These are phyloP conservation scores for Mayamaea pseudoterrestris DNA, from an alignment of 108 stramenopile species.

Conservation along the genomic window DNA sequence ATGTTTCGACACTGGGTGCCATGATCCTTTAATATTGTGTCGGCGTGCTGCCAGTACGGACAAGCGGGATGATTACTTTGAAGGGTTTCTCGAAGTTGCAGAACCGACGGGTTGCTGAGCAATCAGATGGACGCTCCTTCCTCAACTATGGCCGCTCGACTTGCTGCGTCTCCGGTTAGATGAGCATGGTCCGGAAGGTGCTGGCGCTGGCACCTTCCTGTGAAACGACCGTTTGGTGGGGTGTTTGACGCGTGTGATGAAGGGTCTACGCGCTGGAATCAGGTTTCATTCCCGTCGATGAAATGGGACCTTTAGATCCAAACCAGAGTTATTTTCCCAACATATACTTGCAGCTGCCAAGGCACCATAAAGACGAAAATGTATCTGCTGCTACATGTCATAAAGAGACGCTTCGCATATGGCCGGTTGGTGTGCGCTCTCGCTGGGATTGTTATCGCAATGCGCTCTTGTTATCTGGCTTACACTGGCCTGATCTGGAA, in stretches of 20 bases:
- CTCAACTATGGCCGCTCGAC: conserved; percentile 65
- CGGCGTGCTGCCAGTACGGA: conserved; percentile 26
- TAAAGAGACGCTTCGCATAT: conserved; percentile 39
- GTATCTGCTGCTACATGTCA: conserved; percentile 11
- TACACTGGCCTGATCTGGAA: conserved; percentile 66
- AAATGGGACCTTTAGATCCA: conserved; percentile 57
- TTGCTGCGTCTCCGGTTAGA: conserved; percentile 64
- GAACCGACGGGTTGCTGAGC: conserved; percentile 18
- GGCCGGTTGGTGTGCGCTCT: conserved; percentile 60
- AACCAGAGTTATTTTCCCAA: conserved; percentile 80
- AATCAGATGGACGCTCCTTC: not conserved
- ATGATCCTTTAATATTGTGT: conserved; percentile 72
- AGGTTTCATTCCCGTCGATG: conserved; percentile 89
- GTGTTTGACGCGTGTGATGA: conserved; percentile 85
- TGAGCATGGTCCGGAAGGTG: conserved; percentile 60
- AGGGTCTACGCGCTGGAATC: conserved; percentile 79
- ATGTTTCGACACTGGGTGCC: conserved; percentile 69
- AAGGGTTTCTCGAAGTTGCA: conserved; percentile 47
- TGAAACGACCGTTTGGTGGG: conserved; percentile 37
- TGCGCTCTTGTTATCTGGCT: conserved; percentile 47
- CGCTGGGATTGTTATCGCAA: conserved; percentile 79
- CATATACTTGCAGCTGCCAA: conserved; percentile 79
- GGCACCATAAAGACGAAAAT: no score
- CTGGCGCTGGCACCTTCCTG: conserved; percentile 29
- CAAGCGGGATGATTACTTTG: conserved; percentile 47